A percentile compares a stretch with the other conserved stretches of the same genome.
These are phyloP conservation scores for Glycyrrhiza uralensis DNA, from an alignment of 306 rosid genomes.

Conservation along the genomic window DNA sequence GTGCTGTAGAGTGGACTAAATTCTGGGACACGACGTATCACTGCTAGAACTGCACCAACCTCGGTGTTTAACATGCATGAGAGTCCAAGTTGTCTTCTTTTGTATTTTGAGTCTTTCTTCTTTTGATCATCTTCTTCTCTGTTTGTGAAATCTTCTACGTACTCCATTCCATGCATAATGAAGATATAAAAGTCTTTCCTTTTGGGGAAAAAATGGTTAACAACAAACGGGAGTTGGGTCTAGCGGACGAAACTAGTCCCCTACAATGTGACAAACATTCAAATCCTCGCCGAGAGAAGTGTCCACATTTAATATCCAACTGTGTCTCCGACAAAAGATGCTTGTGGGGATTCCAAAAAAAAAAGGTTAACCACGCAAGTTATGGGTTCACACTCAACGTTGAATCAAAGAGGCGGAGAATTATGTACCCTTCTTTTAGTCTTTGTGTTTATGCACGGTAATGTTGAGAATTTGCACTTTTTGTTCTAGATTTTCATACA, in stretches of 20 bases:
- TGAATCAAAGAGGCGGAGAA: no score
- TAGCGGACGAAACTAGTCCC: no score
- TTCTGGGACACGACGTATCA: constrained; percentile 61
- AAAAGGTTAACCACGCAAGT: no score
- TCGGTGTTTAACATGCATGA: constrained; percentile 93
- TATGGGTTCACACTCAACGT: no score
- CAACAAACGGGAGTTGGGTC: no score
- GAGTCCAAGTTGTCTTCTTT: constrained; percentile 57
- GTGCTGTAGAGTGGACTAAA: constrained; percentile 26
- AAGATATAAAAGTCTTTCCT: not conserved
- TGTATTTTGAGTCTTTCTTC: constrained; percentile 16
- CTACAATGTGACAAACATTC: no score
- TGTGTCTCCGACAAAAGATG: no score
- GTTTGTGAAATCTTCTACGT: constrained; percentile 12
- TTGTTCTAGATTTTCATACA: not conserved
- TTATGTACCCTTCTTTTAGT: no score
- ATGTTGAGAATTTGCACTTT: not conserved
- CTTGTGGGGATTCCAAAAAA: no score
- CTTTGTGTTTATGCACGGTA: no score
- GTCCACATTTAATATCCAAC: no score
- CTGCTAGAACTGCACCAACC: constrained; percentile 78
- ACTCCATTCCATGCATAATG: constrained; percentile 23
- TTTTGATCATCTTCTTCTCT: not conserved
- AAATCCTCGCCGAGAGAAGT: no score
- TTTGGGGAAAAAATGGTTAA: not conserved